Conservation (phyloP, 2,329 filamentous ascomycete species). For the Nigrospora oryzae region DNA sequence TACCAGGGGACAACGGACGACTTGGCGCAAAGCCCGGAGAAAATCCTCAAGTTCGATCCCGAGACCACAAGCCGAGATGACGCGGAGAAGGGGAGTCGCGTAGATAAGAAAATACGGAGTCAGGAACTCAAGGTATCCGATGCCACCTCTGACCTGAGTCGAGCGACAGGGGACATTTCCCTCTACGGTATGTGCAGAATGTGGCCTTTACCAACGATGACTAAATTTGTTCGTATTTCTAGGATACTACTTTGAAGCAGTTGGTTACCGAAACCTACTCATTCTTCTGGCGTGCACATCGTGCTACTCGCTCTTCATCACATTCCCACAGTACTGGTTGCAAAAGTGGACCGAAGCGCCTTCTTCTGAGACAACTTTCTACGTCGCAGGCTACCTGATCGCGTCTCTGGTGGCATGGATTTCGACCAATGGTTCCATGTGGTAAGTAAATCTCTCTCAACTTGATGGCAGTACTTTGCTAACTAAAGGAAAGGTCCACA, state of each 20-base stretch:
- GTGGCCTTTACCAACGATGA: neutral
- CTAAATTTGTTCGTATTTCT: neutral
- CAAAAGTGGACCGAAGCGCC: constrained; percentile 27
- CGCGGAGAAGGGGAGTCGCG: no score
- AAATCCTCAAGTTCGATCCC: no score
- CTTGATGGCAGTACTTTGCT: neutral
- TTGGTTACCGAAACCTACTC: constrained; percentile 16
- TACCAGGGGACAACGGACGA: no score
- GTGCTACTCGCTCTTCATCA: constrained; percentile 23
- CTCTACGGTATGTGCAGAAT: constrained; percentile 22
- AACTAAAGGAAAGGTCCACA: neutral
- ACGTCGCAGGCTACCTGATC: constrained; percentile 24
- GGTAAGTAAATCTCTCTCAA: neutral
- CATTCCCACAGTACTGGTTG: constrained; percentile 27
- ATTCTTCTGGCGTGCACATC: constrained; percentile 15
- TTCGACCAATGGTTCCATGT: constrained; percentile 18
- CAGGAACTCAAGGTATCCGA: constrained; percentile 6
- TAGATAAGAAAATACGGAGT: no score
- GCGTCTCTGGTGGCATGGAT: constrained; percentile 25
- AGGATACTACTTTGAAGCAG: constrained; percentile 22
- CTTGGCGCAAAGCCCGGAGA: no score
- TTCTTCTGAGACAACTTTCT: constrained; percentile 14
- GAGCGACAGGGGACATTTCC: constrained; percentile 22
- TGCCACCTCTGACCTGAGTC: constrained; percentile 8
- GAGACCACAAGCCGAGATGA: no score